Percentiles rank a stretch among this genome's conserved stretches.
phyloP scores from a whole-genome alignment of 2,329 filamentous ascomycete genomes.

The Aspergillus luchuensis region DNA sequence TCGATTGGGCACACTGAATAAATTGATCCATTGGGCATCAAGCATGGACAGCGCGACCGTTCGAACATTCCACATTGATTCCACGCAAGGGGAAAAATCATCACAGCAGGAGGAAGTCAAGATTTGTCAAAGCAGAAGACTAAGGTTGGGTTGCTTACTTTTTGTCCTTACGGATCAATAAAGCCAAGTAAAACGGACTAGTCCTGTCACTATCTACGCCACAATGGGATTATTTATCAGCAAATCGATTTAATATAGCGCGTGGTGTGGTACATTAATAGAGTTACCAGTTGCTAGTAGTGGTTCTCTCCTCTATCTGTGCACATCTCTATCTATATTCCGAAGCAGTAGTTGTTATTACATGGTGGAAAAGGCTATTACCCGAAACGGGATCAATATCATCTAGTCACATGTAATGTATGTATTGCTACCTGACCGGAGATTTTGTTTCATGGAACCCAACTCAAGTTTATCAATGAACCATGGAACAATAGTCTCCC shows the following conservation, averaged over 20 bases:
- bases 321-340: not conserved
- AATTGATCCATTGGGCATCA: not conserved
- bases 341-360: not conserved
- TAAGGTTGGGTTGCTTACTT: too few relatives aligned
- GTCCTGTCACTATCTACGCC: conserved; percentile 2
- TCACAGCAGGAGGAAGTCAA: too few relatives aligned
- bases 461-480: not conserved
- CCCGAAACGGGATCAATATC: not conserved
- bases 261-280: too few relatives aligned
- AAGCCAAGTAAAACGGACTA: not conserved
- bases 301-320: not conserved
- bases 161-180: not conserved
- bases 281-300: too few relatives aligned
- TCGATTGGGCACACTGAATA: too few relatives aligned
- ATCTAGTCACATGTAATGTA: not conserved
- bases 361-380: not conserved
- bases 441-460: not conserved
- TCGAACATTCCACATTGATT: conserved; percentile 8
- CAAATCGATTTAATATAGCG: not conserved
- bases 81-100: conserved; percentile 4
- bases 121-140: too few relatives aligned
- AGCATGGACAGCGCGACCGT: not conserved
- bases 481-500: not conserved
- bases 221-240: not conserved
- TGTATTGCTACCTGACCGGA: conserved; percentile 1